A percentile compares a stretch with the other conserved stretches of the same genome.
Conservation (phyloP, 2,329 filamentous ascomycete genomes). For the Pseudonectria buxi region DNA sequence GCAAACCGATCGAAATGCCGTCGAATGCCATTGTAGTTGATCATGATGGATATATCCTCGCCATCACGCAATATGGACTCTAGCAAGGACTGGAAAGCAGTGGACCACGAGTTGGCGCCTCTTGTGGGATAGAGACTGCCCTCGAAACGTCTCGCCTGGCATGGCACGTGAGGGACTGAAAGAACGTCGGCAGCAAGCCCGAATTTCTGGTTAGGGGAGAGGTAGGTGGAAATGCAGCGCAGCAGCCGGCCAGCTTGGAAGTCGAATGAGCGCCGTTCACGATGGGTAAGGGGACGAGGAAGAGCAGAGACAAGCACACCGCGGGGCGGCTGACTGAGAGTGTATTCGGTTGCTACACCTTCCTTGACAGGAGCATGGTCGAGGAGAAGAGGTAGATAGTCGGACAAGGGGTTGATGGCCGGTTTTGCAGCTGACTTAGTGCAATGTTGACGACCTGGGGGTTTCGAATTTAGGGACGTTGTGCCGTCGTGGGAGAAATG, state of each 20-base stretch:
- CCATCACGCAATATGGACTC: constrained; percentile 52
- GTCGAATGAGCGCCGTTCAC: constrained; percentile 34
- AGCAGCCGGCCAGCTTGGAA: constrained; percentile 42
- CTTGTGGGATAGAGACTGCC: constrained; percentile 17
- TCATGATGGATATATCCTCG: constrained; percentile 51
- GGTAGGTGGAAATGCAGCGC: constrained; percentile 35
- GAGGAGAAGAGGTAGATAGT: constrained; percentile 35
- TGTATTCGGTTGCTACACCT: constrained; percentile 33
- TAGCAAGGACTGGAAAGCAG: constrained; percentile 50
- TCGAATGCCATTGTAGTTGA: constrained; percentile 51
- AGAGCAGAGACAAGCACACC: constrained; percentile 35
- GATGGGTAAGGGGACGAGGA: constrained; percentile 23
- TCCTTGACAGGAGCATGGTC: constrained; percentile 27
- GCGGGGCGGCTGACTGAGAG: constrained; percentile 32
- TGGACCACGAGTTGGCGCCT: constrained; percentile 41
- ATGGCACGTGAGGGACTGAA: constrained; percentile 13
- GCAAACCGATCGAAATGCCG: constrained; percentile 43
- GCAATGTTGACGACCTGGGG: not conserved
- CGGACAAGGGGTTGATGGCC: constrained; percentile 15
- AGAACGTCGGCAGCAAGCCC: constrained; percentile 29
- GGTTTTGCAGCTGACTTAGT: constrained; percentile 1
- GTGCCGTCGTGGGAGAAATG: constrained; percentile 9
- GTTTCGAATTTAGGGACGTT: constrained; percentile 3
- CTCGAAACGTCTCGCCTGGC: constrained; percentile 12
- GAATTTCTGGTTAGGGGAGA: constrained; percentile 42